Base-by-base conservation (phyloP, 148 eudicot species). In the Chenopodium formosanum region DNA sequence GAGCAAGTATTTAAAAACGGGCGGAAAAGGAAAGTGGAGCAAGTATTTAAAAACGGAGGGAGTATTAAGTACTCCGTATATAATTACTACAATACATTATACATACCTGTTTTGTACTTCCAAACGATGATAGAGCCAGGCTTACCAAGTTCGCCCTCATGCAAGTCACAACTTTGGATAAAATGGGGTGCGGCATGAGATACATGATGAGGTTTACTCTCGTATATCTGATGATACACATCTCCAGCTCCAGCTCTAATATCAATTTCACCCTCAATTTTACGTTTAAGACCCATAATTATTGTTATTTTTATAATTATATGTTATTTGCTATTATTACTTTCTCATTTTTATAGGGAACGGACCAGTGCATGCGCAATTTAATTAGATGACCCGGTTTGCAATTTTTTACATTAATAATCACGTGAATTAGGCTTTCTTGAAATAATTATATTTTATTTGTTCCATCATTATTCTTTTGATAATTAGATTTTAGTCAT, bases 221-320 rank as follows among this genome's bases (percentile, higher is more conserved):
- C 48, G 14, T 25, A 46, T 9, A 77, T 77, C 5, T 82, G 81
- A 63, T 82, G 84, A 10, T 52, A 40, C 7, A 69, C 75, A 56
- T 82, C 84, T 11, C 27, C 84, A 2, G 80, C 84, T 60, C 34
- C 68, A 62, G 32, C 76, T 19, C 71, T 62, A 11, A 82, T 62
- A 66, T 82, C 84, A 3, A 71, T 22, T 63, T 82, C 84, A 40
- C 84, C 81, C 81, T 62, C 81, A 27, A 82, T 48, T 29, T 63
- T 82, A 7, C 81, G 70, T 31, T 27, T 72, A 27, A 82, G 22
- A 77, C 81, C 62, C 77, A 82, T 71, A 25, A 4, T 48, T 16
- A 2, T 34, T 4, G 40, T 37, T 37, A 37, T 37, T 37, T 0
- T 37, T 37, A 2, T 3, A 34, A 34, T 40, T 40, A 40, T 40